A percentile compares a stretch with the other conserved stretches of the same genome.
These are phyloP conservation scores for Cladochytrium replicatum DNA, from an alignment of 192 early-diverging fungal species.

Conservation along the genomic window DNA sequence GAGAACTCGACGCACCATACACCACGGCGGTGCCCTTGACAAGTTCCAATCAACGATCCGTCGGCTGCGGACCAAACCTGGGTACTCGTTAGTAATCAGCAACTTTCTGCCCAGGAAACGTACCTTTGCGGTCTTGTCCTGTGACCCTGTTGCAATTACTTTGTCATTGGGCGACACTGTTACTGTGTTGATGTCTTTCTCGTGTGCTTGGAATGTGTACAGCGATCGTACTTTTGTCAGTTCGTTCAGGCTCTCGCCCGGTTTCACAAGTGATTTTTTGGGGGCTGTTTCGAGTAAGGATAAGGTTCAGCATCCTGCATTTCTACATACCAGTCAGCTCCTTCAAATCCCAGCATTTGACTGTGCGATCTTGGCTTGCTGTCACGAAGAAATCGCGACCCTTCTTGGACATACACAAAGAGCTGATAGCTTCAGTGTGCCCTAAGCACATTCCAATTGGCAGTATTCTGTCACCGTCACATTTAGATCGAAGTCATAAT, in stretches of 20 bases:
- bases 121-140: constrained; percentile 90
- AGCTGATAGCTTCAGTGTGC: constrained; percentile 86
- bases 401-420: constrained; percentile 69
- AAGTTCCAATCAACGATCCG: constrained; percentile 66
- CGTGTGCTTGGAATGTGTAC: constrained; percentile 91
- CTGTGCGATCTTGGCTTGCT: constrained; percentile 87
- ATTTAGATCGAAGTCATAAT: constrained; percentile 7
- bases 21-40: constrained; percentile 88
- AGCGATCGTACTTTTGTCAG: constrained; percentile 46
- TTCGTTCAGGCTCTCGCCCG: neutral
- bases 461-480: constrained; percentile 29
- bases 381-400: constrained; percentile 62
- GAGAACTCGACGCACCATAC: constrained; percentile 91
- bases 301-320: constrained; percentile 7
- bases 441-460: constrained; percentile 69
- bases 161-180: constrained; percentile 83
- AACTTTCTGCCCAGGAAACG: neutral
- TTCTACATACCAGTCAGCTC: constrained; percentile 24
- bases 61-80: constrained; percentile 70
- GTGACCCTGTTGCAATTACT: constrained; percentile 85
- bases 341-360: constrained; percentile 85
- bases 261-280: too few species aligned
- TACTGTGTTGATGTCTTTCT: constrained; percentile 93
- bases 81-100: neutral
- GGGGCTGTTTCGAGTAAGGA: too few species aligned